Base-by-base conservation (phyloP, 352 stramenopile species). In the Blastocystis hominis region DNA sequence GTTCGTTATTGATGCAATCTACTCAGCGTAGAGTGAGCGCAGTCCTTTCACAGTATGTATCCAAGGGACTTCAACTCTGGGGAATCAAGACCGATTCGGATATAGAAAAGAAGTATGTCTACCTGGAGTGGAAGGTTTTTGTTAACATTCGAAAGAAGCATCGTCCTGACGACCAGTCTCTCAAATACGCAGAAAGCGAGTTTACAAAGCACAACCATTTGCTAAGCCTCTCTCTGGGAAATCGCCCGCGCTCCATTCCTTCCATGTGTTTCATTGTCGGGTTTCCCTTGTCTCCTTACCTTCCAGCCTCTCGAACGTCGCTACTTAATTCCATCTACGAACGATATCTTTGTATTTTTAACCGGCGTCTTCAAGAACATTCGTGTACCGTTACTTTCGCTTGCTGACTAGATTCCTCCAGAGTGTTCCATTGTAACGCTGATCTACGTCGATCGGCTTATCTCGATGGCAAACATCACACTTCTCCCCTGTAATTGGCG, bases 381-480 rank as follows among this genome's bases (percentile, higher is more conserved):
- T 30, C 24, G 24, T 30, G 20, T 94, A 97, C 80, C 90, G 98
- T 66, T 97, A 93, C 70, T 95, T 55, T 44, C 38, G 77, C 87
- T 30, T 30, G 24, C 24, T 30, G 24, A 30, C 40, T 36, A 88
- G 84, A 76, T 90, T 44, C 75, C 78, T 13, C 53, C 95, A n/a
- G 96, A 99, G 92, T 99, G 96, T 91, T 97, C 95, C 4, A 97
- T 99, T 89, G 95, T 98, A 64, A 93, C 92, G 80, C 93, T 98
- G 24, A 98, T 99, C 87, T 99, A 99, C 91, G 96, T 98, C 7
- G 97, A 98, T 90, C 93, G 96, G 15, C 92, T 99, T 30, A 98
- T 99, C 95, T 95, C 98, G 90, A 91, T 95, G 64, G 94, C 94
- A 10, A 94, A 95, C 89, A 95, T 98, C 44, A 94, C 95, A 47